A percentile compares a stretch with the other conserved stretches of the same genome.
phyloP scores from a whole-genome alignment of 2,329 filamentous ascomycete species.

The Colletotrichum acutatum region DNA sequence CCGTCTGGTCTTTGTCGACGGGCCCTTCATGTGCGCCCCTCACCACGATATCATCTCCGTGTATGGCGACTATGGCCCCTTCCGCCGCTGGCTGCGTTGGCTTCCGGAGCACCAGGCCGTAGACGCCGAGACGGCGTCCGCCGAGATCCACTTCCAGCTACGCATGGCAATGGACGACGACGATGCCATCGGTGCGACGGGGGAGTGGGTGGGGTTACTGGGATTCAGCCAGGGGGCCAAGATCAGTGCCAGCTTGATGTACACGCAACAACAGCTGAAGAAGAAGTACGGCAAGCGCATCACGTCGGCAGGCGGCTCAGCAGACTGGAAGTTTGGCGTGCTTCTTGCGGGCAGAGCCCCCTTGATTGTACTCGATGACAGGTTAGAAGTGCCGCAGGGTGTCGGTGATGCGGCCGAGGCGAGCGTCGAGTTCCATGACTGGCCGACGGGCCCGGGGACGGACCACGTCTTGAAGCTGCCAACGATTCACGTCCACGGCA shows the following conservation, averaged over 20 bases:
- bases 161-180: constrained; percentile 63
- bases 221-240: constrained; percentile 77
- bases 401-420: constrained; percentile 42
- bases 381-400: constrained; percentile 39
- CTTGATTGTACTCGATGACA: constrained; percentile 61
- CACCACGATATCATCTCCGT: constrained; percentile 72
- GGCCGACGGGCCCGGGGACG: constrained; percentile 50
- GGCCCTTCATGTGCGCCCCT: constrained; percentile 70
- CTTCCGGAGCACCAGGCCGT: constrained; percentile 64
- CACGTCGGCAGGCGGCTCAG: constrained; percentile 42
- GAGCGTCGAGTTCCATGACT: constrained; percentile 52
- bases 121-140: constrained; percentile 55
- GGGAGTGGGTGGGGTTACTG: constrained; percentile 69
- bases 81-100: constrained; percentile 72
- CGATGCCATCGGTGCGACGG: constrained; percentile 58
- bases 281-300: constrained; percentile 46
- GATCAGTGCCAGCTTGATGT: constrained; percentile 68
- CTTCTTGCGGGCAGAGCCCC: constrained; percentile 71
- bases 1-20: constrained; percentile 79
- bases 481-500: constrained; percentile 76
- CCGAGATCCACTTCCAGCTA: constrained; percentile 53
- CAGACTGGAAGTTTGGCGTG: constrained; percentile 68
- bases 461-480: constrained; percentile 65
- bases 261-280: constrained; percentile 68
- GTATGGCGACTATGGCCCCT: constrained; percentile 75